phyloP scores from a whole-genome alignment of 176 grass and related monocot genomes.

The Cocos nucifera region DNA sequence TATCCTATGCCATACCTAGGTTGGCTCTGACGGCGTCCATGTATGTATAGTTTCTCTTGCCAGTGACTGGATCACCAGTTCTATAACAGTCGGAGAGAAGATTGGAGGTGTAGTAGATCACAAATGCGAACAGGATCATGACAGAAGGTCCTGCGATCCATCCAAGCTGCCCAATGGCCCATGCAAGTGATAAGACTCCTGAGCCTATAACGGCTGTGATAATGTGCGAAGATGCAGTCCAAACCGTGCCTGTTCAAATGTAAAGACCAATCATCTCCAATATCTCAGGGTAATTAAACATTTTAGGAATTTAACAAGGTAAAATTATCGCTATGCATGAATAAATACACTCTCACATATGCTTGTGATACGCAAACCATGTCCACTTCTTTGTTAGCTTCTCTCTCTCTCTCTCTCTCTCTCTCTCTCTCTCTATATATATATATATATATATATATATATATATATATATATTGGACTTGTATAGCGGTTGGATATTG shows the following conservation, averaged over 20 bases:
- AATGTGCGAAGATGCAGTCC: constrained; percentile 54
- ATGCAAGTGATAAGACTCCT: constrained; percentile 41
- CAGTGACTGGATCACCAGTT: constrained; percentile 30
- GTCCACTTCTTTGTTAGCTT: too few relatives aligned
- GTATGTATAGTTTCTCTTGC: constrained; percentile 54
- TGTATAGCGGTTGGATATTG: too few relatives aligned
- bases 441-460: too few relatives aligned
- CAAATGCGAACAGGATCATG: constrained; percentile 44
- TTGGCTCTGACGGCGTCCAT: constrained; percentile 48
- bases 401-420: too few relatives aligned
- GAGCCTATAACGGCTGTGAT: constrained; percentile 56
- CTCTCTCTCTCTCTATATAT: too few relatives aligned
- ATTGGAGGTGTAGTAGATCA: constrained; percentile 40
- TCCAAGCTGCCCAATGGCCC: constrained; percentile 41
- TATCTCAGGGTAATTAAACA: too few relatives aligned
- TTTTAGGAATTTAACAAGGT: too few relatives aligned
- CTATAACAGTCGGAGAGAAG: constrained; percentile 45
- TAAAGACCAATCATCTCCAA: too few relatives aligned
- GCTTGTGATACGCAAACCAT: too few relatives aligned
- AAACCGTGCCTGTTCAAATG: constrained; percentile 27
- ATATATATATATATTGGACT: too few relatives aligned
- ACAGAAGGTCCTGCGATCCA: constrained; percentile 40
- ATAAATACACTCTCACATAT: too few relatives aligned
- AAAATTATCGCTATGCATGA: too few relatives aligned
- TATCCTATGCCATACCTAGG: constrained; percentile 20